phyloP scores from a whole-genome alignment of 2,329 filamentous ascomycete species.

The Fusarium luffae region DNA sequence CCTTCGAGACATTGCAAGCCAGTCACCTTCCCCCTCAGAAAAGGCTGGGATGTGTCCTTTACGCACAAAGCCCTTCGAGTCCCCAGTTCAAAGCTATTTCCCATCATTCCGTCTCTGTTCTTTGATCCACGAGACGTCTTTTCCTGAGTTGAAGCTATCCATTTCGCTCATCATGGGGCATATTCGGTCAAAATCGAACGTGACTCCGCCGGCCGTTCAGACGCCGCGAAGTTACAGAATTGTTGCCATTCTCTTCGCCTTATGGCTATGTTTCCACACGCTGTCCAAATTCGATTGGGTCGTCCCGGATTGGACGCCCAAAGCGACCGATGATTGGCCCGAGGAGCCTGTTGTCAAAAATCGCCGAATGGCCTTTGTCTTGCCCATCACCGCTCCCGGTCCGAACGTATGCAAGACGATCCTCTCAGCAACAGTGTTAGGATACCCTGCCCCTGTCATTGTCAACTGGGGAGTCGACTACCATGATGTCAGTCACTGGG shows the following conservation, averaged over 20 bases:
- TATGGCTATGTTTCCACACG: neutral
- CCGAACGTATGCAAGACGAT: constrained; percentile 2
- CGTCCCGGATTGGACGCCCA: neutral
- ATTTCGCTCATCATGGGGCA: neutral
- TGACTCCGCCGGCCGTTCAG: neutral
- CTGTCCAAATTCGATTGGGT: fast-evolving
- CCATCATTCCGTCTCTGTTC: neutral
- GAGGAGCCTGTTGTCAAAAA: neutral
- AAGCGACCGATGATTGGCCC: neutral
- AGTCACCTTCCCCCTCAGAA: neutral
- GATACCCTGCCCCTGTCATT: constrained; percentile 1
- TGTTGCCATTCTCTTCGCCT: fast-evolving
- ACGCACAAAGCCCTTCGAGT: fast-evolving
- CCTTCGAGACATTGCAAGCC: neutral
- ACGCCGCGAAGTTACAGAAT: neutral
- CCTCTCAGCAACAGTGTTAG: neutral
- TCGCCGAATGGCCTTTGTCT: neutral
- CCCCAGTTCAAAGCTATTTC: neutral
- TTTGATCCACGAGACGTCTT: fast-evolving
- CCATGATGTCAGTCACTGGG: neutral
- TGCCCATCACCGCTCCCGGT: neutral
- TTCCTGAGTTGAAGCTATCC: neutral
- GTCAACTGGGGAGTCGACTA: constrained; percentile 2
- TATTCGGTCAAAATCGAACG: neutral
- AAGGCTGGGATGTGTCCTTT: neutral